Base-by-base conservation (phyloP, 805 yeast species). In the Nakazawaea anatomiae region DNA sequence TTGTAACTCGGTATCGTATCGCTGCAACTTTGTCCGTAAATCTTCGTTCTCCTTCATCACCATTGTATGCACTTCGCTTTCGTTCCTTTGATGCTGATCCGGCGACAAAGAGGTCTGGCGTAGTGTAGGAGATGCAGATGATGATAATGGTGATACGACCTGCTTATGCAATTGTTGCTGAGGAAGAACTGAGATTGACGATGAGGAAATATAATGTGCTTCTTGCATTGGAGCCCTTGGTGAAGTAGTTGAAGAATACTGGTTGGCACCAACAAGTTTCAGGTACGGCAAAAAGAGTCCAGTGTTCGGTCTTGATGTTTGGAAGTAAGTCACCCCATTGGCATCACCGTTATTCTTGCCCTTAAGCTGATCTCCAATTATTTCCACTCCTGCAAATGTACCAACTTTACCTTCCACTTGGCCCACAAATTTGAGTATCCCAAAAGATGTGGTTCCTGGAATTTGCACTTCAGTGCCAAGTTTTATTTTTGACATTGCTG, bases 311-410 rank as follows among this genome's bases (percentile, higher is more conserved):
- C 61, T 67, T 5, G 71, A 67, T 0, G 91, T 88, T 4, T 72
- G 70, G 61, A 91, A 91, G 63, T 90, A 90, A 49, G 71, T 71
- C 6, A 70, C 62, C 0, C 96, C 96, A 52, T 84, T 78, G 43
- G 83, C 89, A 41, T 79, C 76, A n/a, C 99, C 99, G 50, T 81
- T 78, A 61, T 92, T 94, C 65, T 89, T 87, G 27, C 99, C 99
- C 50, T 79, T 72, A 0, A 77, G 69, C 40, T 79, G 76, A 1
- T 82, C 83, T 1, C 87, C 91, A n/a, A 82, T 60, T 42, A 92
- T 70, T 63, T 92, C 97, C 5, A 92, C 76, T 2, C 99, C 99
- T 5, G 91, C 96, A 70, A 83, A 92, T 9, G 74, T 72, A 0
- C 96, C 96, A 6, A 69, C 66, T 60, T 87, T 89, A 27, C 84